Base-by-base conservation (phyloP, 2,329 filamentous ascomycete species). In the Cryphonectria japonica region DNA sequence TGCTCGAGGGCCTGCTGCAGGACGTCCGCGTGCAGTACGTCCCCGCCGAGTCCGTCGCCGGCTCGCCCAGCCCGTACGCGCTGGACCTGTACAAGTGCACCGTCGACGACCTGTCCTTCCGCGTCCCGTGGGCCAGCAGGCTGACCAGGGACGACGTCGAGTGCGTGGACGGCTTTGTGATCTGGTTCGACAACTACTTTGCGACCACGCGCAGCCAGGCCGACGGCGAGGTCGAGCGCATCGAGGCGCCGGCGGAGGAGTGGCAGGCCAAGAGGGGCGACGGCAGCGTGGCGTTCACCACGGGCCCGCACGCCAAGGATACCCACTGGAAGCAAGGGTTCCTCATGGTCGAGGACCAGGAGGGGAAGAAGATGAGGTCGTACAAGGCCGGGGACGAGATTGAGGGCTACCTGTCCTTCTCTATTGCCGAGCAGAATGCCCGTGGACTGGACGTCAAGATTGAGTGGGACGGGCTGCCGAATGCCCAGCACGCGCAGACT, bases 131-230 rank as follows among this genome's bases (percentile, higher is more conserved):
- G 83, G 79, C 86, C 69, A 86, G 90, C 13, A 86, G 83, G 22
- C 78, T 96, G 7, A 86, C 84, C 1, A 82, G 86, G 61, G 87
- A 13, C 37, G 37, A 92, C 72, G 84, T 91, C 69, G 89, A 92
- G 72, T 83, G 85, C 1, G 83, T 98, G n/a, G 94, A 98, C 78
- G 95, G 93, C 5, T 97, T 94, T 80, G 86, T 94, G 19, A 87
- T 97, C 75, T 98, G 95, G 93, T 98, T 98, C 79, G 95, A 98
- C 79, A 95, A 92, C 34, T 96, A 96, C 84, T 98, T 98, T 82
- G 88, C 92, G 74, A 89, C 90, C 13, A 87, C 87, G 0, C 83
- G 86, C 50, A n/a, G 52, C 26, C 26, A 26, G 52, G 78, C 85
- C 8, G 82, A 85, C 50, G 82, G 85, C 41, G 63, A 7, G 26